phyloP scores from a whole-genome alignment of 352 stramenopile species.

The Globisporangium barbulae region DNA sequence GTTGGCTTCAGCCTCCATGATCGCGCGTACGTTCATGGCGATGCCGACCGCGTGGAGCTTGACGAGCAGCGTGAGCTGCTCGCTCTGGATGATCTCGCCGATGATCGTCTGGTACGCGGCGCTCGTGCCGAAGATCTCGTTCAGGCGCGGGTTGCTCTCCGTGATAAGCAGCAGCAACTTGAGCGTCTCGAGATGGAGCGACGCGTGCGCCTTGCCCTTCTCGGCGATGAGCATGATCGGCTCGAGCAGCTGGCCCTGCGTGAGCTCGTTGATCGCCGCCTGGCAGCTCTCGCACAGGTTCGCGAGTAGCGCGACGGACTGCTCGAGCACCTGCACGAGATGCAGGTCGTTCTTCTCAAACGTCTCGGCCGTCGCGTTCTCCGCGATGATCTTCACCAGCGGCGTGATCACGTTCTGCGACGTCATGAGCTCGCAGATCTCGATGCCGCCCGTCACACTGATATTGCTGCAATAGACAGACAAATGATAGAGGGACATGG shows the following conservation, averaged over 20 bases:
- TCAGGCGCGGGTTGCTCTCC: slow-evolving; percentile 78
- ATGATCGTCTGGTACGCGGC: slow-evolving; percentile 66
- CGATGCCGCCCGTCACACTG: slow-evolving; percentile 79
- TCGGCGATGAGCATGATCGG: slow-evolving; percentile 72
- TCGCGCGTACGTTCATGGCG: slow-evolving; percentile 72
- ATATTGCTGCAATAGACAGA: slow-evolving; percentile 54
- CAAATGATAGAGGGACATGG: neutral
- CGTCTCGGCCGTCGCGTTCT: slow-evolving; percentile 46
- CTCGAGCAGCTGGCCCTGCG: slow-evolving; percentile 64
- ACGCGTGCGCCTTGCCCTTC: slow-evolving; percentile 40
- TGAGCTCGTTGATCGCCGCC: slow-evolving; percentile 78
- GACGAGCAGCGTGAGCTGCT: slow-evolving; percentile 45
- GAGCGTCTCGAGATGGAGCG: slow-evolving; percentile 74
- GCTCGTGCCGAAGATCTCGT: slow-evolving; percentile 57
- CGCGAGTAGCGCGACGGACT: slow-evolving; percentile 69
- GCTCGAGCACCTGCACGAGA: slow-evolving; percentile 73
- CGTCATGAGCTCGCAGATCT: slow-evolving; percentile 82
- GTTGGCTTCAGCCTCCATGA: slow-evolving; percentile 73
- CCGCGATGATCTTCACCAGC: slow-evolving; percentile 65
- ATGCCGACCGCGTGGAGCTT: slow-evolving; percentile 68
- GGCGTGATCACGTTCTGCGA: slow-evolving; percentile 73
- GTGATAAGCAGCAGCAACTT: slow-evolving; percentile 81
- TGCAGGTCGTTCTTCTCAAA: slow-evolving; percentile 65
- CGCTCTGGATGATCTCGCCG: slow-evolving; percentile 54
- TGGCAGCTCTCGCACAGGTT: slow-evolving; percentile 86